Base-by-base conservation (phyloP, 495 filamentous ascomycete genomes). In the Penicillium mononematosum region DNA sequence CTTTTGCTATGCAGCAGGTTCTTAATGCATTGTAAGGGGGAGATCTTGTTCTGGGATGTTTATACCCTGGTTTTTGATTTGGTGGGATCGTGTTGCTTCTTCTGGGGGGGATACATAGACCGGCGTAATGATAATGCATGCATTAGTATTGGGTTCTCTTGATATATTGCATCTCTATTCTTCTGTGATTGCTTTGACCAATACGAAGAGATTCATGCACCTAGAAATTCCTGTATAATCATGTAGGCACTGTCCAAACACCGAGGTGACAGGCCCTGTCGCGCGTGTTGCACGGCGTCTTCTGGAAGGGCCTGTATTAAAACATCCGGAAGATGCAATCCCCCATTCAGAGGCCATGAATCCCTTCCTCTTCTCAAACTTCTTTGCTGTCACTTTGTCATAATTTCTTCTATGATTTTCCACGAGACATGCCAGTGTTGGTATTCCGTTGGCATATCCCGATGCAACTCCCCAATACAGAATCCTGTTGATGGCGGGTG, bases 1-100 rank as follows among this genome's bases (percentile, higher is more conserved):
- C 83, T 41, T 78, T 88, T 27, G 91, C 88, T 0, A 85, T 97
- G 61, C 91, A 95, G 74, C 84, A 85, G 58, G 88, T 91, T 11
- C 77, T 97, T 64, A 84, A 75, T 69, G 68, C 72, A 27, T 56
- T 86, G 58, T 86, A 64, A 76, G 20, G 50, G n/a, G n/a, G 2
- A 5, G 45, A 20, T 20, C 17, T 20, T 48, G 45, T 22, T 29
- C 42, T 48, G 53, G 43, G 42, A 34, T 50, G 44, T 38, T 51
- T 52, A 52, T 52, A 42, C 50, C 49, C 50, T 41, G 4, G 9
- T 50, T 49, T 32, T 51, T 41, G 50, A 20, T 41, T 41, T 29
- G 36, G 24, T 19, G n/a, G 16, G 25, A 47, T 27, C 44, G 44
- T 46, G 25, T 48, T 11, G 22, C n/a, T 45, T 45, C 36, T 17